phyloP scores from a whole-genome alignment of 345 rosid species.

The Citrus reticulata region DNA sequence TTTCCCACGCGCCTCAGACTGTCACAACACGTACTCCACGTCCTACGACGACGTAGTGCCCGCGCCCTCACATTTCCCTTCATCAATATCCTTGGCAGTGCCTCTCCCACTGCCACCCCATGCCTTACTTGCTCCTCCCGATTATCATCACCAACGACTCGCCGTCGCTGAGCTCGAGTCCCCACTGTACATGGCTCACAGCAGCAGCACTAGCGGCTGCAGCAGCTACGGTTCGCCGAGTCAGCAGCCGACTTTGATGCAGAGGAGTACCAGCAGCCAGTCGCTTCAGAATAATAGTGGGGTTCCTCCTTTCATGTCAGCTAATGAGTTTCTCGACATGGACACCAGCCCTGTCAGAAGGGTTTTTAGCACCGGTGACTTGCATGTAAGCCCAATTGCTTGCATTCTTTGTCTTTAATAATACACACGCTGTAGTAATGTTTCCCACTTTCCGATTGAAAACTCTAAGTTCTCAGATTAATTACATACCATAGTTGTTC shows the following conservation, averaged over 20 bases:
- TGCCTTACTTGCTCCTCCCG: conserved; percentile 23
- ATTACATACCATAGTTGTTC: no score
- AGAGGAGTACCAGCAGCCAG: conserved; percentile 70
- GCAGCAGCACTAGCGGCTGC: conserved; percentile 30
- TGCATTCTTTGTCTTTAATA: background rate
- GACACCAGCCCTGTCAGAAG: conserved; percentile 57
- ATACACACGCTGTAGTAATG: no score
- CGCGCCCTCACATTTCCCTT: conserved; percentile 27
- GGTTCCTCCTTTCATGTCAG: conserved; percentile 25
- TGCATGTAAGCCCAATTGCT: conserved; percentile 43
- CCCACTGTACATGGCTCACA: conserved; percentile 18
- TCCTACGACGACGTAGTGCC: conserved; percentile 19
- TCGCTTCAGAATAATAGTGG: conserved; percentile 44
- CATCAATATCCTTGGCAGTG: background rate
- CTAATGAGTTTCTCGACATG: conserved; percentile 37
- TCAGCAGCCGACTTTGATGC: conserved; percentile 39
- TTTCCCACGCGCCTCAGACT: conserved; percentile 19
- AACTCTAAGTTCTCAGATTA: no score
- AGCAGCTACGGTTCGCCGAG: conserved; percentile 67
- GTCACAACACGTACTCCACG: conserved; percentile 17
- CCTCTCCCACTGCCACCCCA: background rate
- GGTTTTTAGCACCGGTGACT: conserved; percentile 79
- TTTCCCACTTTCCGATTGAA: no score
- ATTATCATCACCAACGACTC: conserved; percentile 17
- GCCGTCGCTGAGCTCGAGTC: conserved; percentile 16